Conservation (phyloP, 148 eudicot species). For the Pharnaceum exiguum region DNA sequence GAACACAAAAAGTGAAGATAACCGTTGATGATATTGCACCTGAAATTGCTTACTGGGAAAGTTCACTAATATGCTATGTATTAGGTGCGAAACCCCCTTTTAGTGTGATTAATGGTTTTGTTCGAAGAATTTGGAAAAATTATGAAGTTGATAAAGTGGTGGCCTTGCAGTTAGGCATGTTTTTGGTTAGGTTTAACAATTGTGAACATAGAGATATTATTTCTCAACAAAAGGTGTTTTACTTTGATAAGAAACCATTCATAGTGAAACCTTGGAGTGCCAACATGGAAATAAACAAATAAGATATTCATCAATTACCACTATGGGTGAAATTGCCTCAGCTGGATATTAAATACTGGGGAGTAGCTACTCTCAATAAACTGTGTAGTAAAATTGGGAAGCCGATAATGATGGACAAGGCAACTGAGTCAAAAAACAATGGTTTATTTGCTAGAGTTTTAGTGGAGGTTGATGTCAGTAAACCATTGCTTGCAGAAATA, state of each 20-base stretch:
- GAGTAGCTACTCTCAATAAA: neutral
- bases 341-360: neutral
- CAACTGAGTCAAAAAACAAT: neutral
- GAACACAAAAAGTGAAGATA: neutral
- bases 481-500: too few species aligned
- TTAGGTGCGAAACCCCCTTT: neutral
- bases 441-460: neutral
- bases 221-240: neutral
- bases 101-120: neutral
- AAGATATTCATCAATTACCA: neutral
- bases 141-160: neutral
- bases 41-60: neutral
- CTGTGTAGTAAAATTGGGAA: neutral
- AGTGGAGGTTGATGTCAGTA: neutral
- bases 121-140: neutral
- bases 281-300: neutral
- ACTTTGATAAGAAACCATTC: neutral
- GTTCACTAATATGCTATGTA: neutral
- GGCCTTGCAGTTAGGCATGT: too few species aligned
- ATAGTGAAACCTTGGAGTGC: neutral
- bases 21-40: neutral
- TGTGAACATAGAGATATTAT: neutral
- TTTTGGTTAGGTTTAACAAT: neutral
- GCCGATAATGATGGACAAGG: neutral
- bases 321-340: neutral